phyloP scores from a whole-genome alignment of 108 stramenopile species.

The Nannochloropsis oceanica region DNA sequence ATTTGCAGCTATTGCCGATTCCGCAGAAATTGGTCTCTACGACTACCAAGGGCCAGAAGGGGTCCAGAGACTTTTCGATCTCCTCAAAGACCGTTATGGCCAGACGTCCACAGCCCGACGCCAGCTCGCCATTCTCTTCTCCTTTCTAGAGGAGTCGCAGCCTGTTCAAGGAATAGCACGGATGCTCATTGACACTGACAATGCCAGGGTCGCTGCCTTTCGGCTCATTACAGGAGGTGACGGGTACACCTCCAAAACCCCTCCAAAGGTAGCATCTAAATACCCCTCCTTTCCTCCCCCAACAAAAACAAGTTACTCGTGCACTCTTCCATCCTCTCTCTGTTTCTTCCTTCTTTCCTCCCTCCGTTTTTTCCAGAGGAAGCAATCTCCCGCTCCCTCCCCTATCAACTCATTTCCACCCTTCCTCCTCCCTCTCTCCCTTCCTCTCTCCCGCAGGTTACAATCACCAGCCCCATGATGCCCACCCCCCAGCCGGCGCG shows the following conservation, averaged over 20 bases:
- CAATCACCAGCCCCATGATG: neutral
- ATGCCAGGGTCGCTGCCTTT: neutral
- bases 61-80: neutral
- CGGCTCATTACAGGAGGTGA: neutral
- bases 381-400: too few relatives aligned
- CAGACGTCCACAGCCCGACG: neutral
- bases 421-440: too few relatives aligned
- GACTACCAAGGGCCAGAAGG: neutral
- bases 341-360: too few relatives aligned
- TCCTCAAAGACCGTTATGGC: neutral
- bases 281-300: too few relatives aligned
- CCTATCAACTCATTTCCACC: too few relatives aligned
- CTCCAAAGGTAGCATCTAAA: neutral
- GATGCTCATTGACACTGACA: neutral
- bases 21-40: neutral
- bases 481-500: neutral
- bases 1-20: neutral
- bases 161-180: neutral
- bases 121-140: constrained; percentile 30
- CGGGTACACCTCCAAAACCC: neutral
- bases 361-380: too few relatives aligned
- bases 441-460: too few relatives aligned
- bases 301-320: too few relatives aligned
- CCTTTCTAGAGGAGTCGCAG: constrained; percentile 14
- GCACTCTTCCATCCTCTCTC: too few relatives aligned